Conservation (phyloP, 352 stramenopile species). For the Phytophthora crassamura region DNA sequence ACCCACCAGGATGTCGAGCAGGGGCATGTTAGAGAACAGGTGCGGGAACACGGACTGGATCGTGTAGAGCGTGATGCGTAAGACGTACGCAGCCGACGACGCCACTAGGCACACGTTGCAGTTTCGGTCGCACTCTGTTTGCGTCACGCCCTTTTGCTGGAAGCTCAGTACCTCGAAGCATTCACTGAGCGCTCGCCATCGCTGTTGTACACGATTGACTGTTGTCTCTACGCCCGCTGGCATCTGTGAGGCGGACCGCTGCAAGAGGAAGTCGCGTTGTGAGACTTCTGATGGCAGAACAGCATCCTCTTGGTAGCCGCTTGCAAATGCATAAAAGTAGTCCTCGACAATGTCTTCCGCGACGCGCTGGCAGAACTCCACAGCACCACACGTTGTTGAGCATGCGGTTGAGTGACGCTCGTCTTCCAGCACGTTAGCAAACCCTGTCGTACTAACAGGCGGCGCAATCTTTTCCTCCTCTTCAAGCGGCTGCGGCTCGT, state of each 20-base stretch:
- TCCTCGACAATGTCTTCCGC: no score
- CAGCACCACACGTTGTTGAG: no score
- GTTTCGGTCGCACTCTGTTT: background rate
- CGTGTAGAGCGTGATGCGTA: background rate
- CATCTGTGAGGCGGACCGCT: background rate
- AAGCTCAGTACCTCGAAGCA: background rate
- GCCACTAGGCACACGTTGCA: background rate
- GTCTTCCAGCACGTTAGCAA: no score
- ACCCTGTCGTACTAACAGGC: no score
- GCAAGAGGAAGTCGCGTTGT: background rate
- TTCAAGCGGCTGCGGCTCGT: no score
- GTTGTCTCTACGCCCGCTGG: background rate
- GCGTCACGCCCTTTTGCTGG: background rate
- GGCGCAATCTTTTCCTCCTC: no score
- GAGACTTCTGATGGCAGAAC: background rate
- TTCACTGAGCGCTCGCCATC: background rate
- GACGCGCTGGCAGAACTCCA: no score
- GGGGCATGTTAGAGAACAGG: background rate
- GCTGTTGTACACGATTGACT: background rate
- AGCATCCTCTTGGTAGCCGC: no score
- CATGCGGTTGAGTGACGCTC: no score
- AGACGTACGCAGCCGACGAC: background rate
- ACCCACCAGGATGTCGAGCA: conserved; percentile 8
- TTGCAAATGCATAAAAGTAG: no score
- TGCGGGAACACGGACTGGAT: conserved; percentile 3